These are phyloP conservation scores for Colletotrichum liriopes DNA, from an alignment of 2,329 filamentous ascomycete species.

Conservation along the genomic window DNA sequence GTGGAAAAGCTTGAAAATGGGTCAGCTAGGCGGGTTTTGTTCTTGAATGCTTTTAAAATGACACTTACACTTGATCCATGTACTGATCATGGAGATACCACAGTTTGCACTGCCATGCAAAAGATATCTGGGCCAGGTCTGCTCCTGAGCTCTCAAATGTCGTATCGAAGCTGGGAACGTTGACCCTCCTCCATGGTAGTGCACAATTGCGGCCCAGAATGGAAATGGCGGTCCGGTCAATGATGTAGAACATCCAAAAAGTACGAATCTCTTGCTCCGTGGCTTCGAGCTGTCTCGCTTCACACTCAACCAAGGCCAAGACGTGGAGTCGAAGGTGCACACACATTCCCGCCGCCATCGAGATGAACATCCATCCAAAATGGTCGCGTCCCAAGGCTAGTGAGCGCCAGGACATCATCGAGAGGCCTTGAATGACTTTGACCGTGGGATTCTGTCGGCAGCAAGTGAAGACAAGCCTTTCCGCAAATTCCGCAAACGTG, in stretches of 20 bases:
- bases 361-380: constrained; percentile 44
- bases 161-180: constrained; percentile 41
- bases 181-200: constrained; percentile 42
- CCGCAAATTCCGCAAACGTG: constrained; percentile 39
- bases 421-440: constrained; percentile 42
- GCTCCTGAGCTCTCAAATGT: constrained; percentile 34
- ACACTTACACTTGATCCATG: constrained; percentile 44
- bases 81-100: constrained; percentile 44
- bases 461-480: constrained; percentile 40
- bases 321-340: constrained; percentile 43
- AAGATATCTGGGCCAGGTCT: constrained; percentile 37
- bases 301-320: constrained; percentile 40
- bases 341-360: constrained; percentile 44
- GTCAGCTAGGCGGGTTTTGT: not conserved
- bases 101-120: constrained; percentile 43
- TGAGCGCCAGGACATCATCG: constrained; percentile 43
- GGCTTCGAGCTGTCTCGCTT: constrained; percentile 39
- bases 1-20: constrained; percentile 30
- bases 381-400: constrained; percentile 42
- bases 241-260: constrained; percentile 45
- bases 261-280: constrained; percentile 40
- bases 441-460: constrained; percentile 37
- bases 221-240: constrained; percentile 43
- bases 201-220: constrained; percentile 43
- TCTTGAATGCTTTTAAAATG: not conserved